A percentile compares a stretch with the other conserved stretches of the same genome.
Evolutionary conservation across 1,284 basidiomycete species (phyloP).

Genomic region (Pascua guehoae): DNA sequence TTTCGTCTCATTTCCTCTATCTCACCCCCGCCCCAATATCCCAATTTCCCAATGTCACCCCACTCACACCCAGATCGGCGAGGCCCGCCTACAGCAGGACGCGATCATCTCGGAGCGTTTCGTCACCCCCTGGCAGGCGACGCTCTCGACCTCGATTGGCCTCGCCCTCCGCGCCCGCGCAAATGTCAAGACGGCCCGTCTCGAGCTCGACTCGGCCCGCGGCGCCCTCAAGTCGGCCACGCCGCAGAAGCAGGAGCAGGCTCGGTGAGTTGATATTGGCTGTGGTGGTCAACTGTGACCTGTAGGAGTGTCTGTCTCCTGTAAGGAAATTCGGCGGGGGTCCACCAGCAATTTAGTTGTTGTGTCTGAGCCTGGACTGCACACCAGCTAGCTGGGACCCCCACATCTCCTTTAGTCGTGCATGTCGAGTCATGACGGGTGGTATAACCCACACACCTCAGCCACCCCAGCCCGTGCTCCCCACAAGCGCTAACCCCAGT

Average conservation of each 20-base stretch:
- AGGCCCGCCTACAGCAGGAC: slow-evolving; percentile 80
- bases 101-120: slow-evolving; percentile 68
- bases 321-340: too few species aligned
- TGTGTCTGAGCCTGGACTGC: too few species aligned
- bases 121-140: slow-evolving; percentile 87
- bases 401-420: too few species aligned
- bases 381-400: too few species aligned
- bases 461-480: too few species aligned
- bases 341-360: too few species aligned
- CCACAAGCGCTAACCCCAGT: slow-evolving; percentile 47
- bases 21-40: neutral
- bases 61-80: slow-evolving; percentile 58
- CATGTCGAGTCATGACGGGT: too few species aligned
- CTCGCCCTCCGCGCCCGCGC: slow-evolving; percentile 86
- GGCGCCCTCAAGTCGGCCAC: slow-evolving; percentile 64
- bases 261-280: slow-evolving; percentile 55
- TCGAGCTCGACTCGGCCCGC: slow-evolving; percentile 72
- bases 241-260: slow-evolving; percentile 78
- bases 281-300: too few species aligned
- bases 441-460: too few species aligned
- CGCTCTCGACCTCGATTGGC: slow-evolving; percentile 71
- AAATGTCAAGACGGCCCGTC: slow-evolving; percentile 76
- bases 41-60: neutral
- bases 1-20: too few species aligned
- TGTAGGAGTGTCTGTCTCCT: too few species aligned